Conservation (phyloP, 345 rosid genomes). For the Cardamine resedifolia region DNA sequence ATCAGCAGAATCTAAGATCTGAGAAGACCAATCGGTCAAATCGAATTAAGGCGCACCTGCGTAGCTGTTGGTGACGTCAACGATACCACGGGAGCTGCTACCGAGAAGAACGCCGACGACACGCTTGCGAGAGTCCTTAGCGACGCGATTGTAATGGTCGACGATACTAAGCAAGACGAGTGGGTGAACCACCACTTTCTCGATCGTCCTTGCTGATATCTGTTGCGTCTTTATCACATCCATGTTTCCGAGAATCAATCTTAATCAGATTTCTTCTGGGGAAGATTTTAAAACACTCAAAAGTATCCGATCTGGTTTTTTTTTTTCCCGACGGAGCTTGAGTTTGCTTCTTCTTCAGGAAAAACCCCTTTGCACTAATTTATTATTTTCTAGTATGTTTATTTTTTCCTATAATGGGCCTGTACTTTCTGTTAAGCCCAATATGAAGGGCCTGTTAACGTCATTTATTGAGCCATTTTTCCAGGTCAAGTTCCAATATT, state of each 20-base stretch:
- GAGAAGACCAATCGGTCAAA: background rate
- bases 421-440: background rate
- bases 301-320: slow-evolving; percentile 16
- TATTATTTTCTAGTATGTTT: background rate
- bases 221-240: slow-evolving; percentile 96
- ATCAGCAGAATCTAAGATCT: slow-evolving; percentile 28
- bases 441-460: background rate
- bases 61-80: slow-evolving; percentile 90
- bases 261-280: background rate
- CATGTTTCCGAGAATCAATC: slow-evolving; percentile 39
- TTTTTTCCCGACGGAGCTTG: background rate
- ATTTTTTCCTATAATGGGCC: slow-evolving; percentile 18
- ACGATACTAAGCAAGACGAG: slow-evolving; percentile 94
- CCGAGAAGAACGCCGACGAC: slow-evolving; percentile 86
- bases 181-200: slow-evolving; percentile 94
- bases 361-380: slow-evolving; percentile 1
- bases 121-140: slow-evolving; percentile 87
- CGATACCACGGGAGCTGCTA: slow-evolving; percentile 69
- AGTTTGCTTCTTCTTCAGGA: slow-evolving; percentile 43
- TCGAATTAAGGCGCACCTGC: slow-evolving; percentile 54
- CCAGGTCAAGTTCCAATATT: background rate
- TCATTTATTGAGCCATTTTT: background rate
- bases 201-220: slow-evolving; percentile 69
- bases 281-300: background rate
- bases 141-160: slow-evolving; percentile 92